Evolutionary conservation across 352 stramenopile genomes (phyloP).

Genomic region (Detonula confervacea): DNA sequence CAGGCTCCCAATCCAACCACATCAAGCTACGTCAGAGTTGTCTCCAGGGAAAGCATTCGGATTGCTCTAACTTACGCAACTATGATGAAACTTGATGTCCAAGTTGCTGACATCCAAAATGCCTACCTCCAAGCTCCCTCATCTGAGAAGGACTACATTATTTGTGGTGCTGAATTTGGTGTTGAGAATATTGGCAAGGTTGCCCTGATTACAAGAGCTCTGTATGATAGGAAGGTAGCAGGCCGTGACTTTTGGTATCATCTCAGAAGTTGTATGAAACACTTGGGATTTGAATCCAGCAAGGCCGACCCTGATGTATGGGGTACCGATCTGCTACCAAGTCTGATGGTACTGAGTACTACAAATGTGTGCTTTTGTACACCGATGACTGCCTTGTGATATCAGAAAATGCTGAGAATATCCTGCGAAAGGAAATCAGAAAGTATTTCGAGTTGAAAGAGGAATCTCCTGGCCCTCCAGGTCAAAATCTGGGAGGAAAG

Average conservation of each 20-base stretch:
- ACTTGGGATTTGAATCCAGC: slow-evolving; percentile 11
- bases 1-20: not conserved
- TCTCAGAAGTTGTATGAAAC: not conserved
- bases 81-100: slow-evolving; percentile 33
- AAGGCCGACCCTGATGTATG: slow-evolving; percentile 26
- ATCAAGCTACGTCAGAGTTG: slow-evolving; percentile 53
- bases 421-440: slow-evolving; percentile 11
- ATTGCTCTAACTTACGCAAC: slow-evolving; percentile 37
- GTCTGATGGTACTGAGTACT: slow-evolving; percentile 1
- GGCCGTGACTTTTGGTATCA: slow-evolving; percentile 30
- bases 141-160: slow-evolving; percentile 20
- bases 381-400: slow-evolving; percentile 14
- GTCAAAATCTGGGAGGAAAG: slow-evolving; percentile 30
- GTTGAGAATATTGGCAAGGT: slow-evolving; percentile 41
- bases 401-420: slow-evolving; percentile 1
- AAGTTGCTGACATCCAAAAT: slow-evolving; percentile 44
- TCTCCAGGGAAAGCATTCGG: slow-evolving; percentile 38
- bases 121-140: slow-evolving; percentile 36
- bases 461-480: slow-evolving; percentile 1
- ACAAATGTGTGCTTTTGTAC: slow-evolving; percentile 17
- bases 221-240: slow-evolving; percentile 58
- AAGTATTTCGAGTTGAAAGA: slow-evolving; percentile 18
- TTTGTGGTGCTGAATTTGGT: slow-evolving; percentile 55
- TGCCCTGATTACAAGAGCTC: slow-evolving; percentile 48
- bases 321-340: not conserved